Evolutionary conservation across 768 basidiomycete genomes (phyloP), one percentile per base, ranked within the genome.

Genomic region (Hirschioporus abietinus): DNA sequence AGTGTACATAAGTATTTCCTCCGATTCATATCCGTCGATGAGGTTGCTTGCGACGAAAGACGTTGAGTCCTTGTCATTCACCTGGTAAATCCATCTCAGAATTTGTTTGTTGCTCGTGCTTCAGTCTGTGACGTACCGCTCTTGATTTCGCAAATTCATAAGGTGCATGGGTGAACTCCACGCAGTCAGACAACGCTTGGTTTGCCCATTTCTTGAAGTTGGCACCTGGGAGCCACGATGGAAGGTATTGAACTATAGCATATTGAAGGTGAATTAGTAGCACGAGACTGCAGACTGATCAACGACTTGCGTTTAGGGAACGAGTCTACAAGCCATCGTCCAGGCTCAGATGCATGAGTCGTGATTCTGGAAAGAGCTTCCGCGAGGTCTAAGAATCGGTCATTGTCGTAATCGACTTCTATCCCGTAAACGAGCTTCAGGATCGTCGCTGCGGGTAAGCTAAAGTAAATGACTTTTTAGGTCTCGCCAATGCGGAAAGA

Each of bases 401-500:
- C 72, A 63, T 71, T 52, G 58, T 71, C 66, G 10, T 66, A 66
- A 27, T 67, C 63, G 36, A 72, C 69, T 30, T 72, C 65, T 58
- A 70, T 67, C 15, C 70, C 74, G 63, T 74, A 74, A 26, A 68
- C 71, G 57, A 74, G 61, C 5, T 67, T 63, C 65, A 74, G 69
- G 65, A 72, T 70, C 59, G 69, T 68, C 8, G 68, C 69, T 2
- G 70, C 74, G 7, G 71, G 63, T 65, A 70, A 68, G 15, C 73
- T 74, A 23, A 7, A n/a, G 25, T 23, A 58, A 52, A 7, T 42
- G n/a, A n/a, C n/a, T 25, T n/a, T 4, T 12, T 24, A 34, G 6
- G 62, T 58, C 35, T 7, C 7, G 18, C 17, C 24, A 18, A 60
- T 20, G 8, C 30, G 8, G 27, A 4, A 60, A 4, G 8, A 15